phyloP scores from a whole-genome alignment of 176 grass and related monocot genomes.

The Miscanthus lutarioriparius region DNA sequence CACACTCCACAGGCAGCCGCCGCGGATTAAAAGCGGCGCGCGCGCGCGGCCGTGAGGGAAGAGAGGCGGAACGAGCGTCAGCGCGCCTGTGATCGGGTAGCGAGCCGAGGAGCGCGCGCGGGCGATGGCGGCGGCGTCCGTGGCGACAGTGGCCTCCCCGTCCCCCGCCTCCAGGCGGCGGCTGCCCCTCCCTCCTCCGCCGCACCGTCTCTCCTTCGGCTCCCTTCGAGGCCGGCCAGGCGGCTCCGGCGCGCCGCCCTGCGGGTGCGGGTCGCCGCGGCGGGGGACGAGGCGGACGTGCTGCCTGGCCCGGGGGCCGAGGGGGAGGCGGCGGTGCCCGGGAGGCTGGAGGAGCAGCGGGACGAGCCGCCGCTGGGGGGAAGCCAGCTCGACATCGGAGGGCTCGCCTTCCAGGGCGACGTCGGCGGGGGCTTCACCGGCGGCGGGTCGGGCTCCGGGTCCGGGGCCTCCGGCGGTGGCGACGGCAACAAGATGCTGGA shows the following conservation, averaged over 20 bases:
- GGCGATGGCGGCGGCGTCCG: slow-evolving; percentile 28
- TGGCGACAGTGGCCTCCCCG: slow-evolving; percentile 32
- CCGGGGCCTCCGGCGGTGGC: neutral
- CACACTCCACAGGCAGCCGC: neutral
- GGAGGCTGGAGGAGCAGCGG: slow-evolving; percentile 41
- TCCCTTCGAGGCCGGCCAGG: neutral
- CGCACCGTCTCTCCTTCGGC: slow-evolving; percentile 13
- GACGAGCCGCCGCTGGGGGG: slow-evolving; percentile 10
- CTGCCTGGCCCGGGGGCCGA: slow-evolving; percentile 27
- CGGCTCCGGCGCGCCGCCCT: slow-evolving; percentile 22
- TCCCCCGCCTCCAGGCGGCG: slow-evolving; percentile 20
- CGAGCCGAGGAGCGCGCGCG: neutral
- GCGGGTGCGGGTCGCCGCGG: slow-evolving; percentile 12
- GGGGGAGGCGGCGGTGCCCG: slow-evolving; percentile 4
- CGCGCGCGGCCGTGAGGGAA: neutral
- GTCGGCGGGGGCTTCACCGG: slow-evolving; percentile 32
- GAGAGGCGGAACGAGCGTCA: neutral
- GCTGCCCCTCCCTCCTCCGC: neutral
- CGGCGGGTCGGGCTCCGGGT: neutral
- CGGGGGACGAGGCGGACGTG: slow-evolving; percentile 26
- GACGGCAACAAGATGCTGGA: slow-evolving; percentile 52
- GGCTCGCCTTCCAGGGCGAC: slow-evolving; percentile 54
- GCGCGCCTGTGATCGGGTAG: neutral
- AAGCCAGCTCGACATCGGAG: slow-evolving; percentile 40
- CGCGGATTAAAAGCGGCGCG: neutral